Evolutionary conservation across 129 eudicot species (phyloP).

Genomic region (Saussurea involucrata): DNA sequence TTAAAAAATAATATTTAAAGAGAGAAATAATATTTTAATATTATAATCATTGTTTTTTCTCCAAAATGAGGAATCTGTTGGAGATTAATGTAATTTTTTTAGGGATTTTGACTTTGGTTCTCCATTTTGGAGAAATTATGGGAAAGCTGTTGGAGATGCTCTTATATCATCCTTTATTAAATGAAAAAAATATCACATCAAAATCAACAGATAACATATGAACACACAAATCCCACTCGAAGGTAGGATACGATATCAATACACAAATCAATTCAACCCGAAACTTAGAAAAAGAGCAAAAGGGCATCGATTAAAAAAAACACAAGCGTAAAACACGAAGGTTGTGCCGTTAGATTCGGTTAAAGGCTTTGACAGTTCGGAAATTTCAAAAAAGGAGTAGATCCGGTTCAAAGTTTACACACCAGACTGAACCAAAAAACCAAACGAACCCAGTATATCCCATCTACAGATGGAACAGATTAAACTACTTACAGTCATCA

Average conservation of each 20-base stretch:
- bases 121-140: too few species aligned
- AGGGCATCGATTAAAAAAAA: background rate
- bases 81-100: too few species aligned
- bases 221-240: background rate
- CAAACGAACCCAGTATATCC: background rate
- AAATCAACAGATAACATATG: too few species aligned
- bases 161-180: too few species aligned
- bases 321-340: background rate
- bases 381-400: background rate
- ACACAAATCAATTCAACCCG: background rate
- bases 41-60: too few species aligned
- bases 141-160: too few species aligned
- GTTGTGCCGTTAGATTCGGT: background rate
- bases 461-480: background rate
- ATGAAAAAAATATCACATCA: too few species aligned
- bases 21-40: too few species aligned
- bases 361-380: background rate
- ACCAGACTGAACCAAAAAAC: background rate
- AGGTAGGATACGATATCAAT: background rate
- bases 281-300: background rate
- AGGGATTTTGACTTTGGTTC: too few species aligned
- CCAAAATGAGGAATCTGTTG: too few species aligned
- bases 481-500: background rate
- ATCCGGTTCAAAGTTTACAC: background rate
- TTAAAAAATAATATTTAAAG: too few species aligned